Evolutionary conservation across 345 rosid genomes (phyloP).

Genomic region (Pistacia atlantica): DNA sequence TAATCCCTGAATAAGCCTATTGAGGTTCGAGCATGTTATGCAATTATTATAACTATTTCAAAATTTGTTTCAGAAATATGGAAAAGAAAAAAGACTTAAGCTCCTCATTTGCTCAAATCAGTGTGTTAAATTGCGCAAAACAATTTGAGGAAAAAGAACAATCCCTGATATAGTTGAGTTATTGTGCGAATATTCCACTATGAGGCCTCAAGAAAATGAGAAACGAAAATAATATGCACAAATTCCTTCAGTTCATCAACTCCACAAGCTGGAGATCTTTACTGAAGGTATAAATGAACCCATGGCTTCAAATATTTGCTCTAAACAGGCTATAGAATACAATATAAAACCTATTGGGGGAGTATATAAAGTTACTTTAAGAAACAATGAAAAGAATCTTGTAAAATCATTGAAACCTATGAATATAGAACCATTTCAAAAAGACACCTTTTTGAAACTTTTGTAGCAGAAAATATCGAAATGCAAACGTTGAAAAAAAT

Average conservation of each 20-base stretch:
- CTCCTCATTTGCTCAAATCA: neutral
- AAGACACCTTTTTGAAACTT: constrained; percentile 10
- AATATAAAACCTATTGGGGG: neutral
- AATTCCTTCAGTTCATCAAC: neutral
- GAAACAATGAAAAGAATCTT: constrained; percentile 19
- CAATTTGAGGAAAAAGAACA: too few relatives aligned
- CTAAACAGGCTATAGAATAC: neutral
- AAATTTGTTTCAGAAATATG: neutral
- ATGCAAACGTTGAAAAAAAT: neutral
- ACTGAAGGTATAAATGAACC: neutral
- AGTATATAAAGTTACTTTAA: neutral
- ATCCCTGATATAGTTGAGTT: neutral
- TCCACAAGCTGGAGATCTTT: neutral
- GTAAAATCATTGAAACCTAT: constrained; percentile 10
- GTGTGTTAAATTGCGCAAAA: too few relatives aligned
- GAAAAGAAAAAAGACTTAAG: neutral
- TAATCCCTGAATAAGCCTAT: too few relatives aligned
- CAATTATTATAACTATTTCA: too few relatives aligned
- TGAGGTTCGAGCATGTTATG: too few relatives aligned
- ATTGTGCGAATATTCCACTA: neutral
- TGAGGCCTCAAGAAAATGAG: neutral
- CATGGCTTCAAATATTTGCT: neutral
- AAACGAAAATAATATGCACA: neutral
- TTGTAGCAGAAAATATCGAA: neutral
- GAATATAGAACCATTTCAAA: neutral